Percentiles rank a stretch among this genome's conserved stretches.
Conservation (phyloP, 2,329 filamentous ascomycete species). For the Verticillium zaregamsianum region DNA sequence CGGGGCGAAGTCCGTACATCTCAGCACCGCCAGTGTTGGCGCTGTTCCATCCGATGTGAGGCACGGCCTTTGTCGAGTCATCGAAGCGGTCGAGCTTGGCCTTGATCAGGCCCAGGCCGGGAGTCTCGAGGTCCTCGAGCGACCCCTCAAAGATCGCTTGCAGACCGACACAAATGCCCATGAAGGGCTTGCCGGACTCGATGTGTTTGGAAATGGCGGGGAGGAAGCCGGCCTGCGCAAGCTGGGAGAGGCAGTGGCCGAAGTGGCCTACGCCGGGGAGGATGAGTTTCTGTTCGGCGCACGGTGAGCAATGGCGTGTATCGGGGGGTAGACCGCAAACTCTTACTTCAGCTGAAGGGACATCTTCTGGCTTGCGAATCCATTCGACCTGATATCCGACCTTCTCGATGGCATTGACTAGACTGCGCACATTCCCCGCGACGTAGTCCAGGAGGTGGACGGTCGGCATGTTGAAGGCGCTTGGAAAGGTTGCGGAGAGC, state of each 20-base stretch:
- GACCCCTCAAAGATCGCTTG: slow-evolving; percentile 89
- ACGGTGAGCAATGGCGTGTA: slow-evolving; percentile 6
- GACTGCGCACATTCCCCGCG: slow-evolving; percentile 90
- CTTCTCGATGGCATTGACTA: slow-evolving; percentile 97
- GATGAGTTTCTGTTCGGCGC: slow-evolving; percentile 69
- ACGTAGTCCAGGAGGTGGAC: slow-evolving; percentile 85
- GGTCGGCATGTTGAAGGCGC: slow-evolving; percentile 55
- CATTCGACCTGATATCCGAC: slow-evolving; percentile 90
- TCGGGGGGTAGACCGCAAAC: background rate
- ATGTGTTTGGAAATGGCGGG: slow-evolving; percentile 82
- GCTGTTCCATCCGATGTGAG: slow-evolving; percentile 98
- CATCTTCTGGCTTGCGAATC: slow-evolving; percentile 80
- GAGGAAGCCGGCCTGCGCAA: slow-evolving; percentile 76
- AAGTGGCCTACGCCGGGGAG: slow-evolving; percentile 97
- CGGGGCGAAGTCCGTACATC: slow-evolving; percentile 74
- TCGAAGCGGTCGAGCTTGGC: slow-evolving; percentile 71
- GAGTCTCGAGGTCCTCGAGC: slow-evolving; percentile 66
- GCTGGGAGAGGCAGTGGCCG: slow-evolving; percentile 86
- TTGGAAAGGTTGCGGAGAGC: background rate
- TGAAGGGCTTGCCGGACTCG: slow-evolving; percentile 88
- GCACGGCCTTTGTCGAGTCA: slow-evolving; percentile 78
- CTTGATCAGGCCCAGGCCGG: slow-evolving; percentile 73
- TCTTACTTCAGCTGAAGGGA: slow-evolving; percentile 76
- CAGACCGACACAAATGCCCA: slow-evolving; percentile 94
- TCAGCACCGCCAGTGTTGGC: slow-evolving; percentile 58